Percentiles rank a stretch among this genome's conserved stretches.
Conservation (phyloP, 345 rosid species). For the Brassica carinata region DNA sequence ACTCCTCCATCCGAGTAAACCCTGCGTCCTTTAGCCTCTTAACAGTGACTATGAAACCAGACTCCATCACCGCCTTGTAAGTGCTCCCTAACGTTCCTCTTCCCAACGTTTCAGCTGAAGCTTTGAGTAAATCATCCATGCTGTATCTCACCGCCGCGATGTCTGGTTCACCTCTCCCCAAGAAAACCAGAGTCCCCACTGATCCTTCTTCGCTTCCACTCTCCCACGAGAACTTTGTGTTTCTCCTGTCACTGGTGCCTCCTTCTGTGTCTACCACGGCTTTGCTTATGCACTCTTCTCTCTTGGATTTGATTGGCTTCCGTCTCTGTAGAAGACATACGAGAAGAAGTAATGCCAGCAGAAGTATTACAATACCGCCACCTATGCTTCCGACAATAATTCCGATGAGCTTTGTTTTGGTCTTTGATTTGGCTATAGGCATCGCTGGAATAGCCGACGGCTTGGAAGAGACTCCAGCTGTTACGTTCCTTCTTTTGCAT, state of each 20-base stretch:
- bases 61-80: conserved; percentile 90
- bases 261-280: conserved; percentile 26
- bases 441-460: conserved; percentile 18
- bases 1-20: conserved; percentile 71
- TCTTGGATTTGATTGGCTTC: conserved; percentile 1
- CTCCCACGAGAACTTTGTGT: conserved; percentile 68
- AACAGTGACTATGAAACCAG: conserved; percentile 91
- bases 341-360: conserved; percentile 14
- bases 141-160: conserved; percentile 59
- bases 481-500: conserved; percentile 36
- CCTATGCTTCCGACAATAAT: conserved; percentile 47
- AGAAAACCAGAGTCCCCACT: conserved; percentile 74
- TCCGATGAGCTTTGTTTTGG: conserved; percentile 36
- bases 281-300: conserved; percentile 32
- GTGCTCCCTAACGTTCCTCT: conserved; percentile 89
- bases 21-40: conserved; percentile 81
- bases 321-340: background rate
- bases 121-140: conserved; percentile 77
- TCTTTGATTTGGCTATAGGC: background rate
- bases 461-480: conserved; percentile 8
- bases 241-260: conserved; percentile 34
- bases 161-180: conserved; percentile 53
- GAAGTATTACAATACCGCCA: conserved; percentile 47
- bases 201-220: conserved; percentile 53
- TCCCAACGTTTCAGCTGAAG: conserved; percentile 89